These are phyloP conservation scores for Candida saitoana DNA, from an alignment of 805 yeast species.

Conservation along the genomic window DNA sequence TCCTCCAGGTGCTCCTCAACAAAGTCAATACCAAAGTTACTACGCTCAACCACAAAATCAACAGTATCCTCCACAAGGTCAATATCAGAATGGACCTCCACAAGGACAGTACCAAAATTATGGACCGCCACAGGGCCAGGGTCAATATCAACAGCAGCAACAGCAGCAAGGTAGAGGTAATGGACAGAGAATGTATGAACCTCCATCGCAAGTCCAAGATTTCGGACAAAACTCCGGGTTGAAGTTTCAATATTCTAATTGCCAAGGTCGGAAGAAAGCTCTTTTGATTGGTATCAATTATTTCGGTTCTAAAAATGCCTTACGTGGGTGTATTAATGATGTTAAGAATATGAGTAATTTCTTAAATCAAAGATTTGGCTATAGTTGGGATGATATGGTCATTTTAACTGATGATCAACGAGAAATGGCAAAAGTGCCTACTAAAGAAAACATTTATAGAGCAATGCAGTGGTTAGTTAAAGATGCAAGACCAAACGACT, in stretches of 20 bases:
- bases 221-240: conserved; percentile 33
- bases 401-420: conserved; percentile 36
- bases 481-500: conserved; percentile 36
- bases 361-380: conserved; percentile 27
- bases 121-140: conserved; percentile 4
- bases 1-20: conserved; percentile 18
- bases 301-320: conserved; percentile 25
- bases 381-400: conserved; percentile 34
- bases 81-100: conserved; percentile 4
- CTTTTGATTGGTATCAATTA: conserved; percentile 36
- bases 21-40: conserved; percentile 16
- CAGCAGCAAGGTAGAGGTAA: conserved; percentile 5
- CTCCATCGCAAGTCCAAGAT: conserved; percentile 31
- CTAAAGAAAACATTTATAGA: conserved; percentile 28
- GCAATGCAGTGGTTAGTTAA: conserved; percentile 40
- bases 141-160: conserved; percentile 1
- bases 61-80: conserved; percentile 17
- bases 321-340: conserved; percentile 37
- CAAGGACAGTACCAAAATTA: conserved; percentile 8
- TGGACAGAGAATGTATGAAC: conserved; percentile 13
- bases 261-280: conserved; percentile 35
- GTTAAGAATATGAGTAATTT: conserved; percentile 35
- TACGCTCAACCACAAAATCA: conserved; percentile 7
- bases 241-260: conserved; percentile 37
- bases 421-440: conserved; percentile 28